phyloP scores from a whole-genome alignment of 306 rosid species.

The Dicorynia guianensis region DNA sequence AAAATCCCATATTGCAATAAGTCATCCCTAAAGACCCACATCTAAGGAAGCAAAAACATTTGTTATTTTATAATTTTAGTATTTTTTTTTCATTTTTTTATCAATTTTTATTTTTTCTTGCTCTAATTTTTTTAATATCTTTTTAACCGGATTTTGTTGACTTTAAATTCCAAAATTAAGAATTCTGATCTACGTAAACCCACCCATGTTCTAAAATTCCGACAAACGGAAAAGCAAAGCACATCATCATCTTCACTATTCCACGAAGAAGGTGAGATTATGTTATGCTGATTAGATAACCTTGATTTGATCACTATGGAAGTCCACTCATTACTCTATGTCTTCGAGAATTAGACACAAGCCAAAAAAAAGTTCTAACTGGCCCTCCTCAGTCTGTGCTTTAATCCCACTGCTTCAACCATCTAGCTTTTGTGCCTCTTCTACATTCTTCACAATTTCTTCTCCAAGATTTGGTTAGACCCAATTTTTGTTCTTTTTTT shows the following conservation, averaged over 20 bases:
- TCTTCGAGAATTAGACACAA: slow-evolving; percentile 29
- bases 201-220: slow-evolving; percentile 50
- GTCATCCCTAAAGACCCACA: slow-evolving; percentile 76
- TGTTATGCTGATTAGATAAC: slow-evolving; percentile 53
- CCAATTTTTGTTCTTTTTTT: slow-evolving; percentile 21
- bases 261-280: slow-evolving; percentile 31
- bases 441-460: slow-evolving; percentile 6
- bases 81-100: no score
- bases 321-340: slow-evolving; percentile 51
- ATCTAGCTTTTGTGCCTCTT: slow-evolving; percentile 26
- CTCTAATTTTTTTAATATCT: no score
- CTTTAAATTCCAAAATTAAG: no score
- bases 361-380: slow-evolving; percentile 18
- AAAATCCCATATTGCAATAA: slow-evolving; percentile 51
- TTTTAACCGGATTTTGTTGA: no score
- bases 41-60: slow-evolving; percentile 51
- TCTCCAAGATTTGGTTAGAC: slow-evolving; percentile 32
- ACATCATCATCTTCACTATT: slow-evolving; percentile 44
- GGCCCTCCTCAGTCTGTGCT: slow-evolving; percentile 29
- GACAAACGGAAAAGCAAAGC: slow-evolving; percentile 51
- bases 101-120: no score
- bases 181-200: neutral
- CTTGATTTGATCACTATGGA: slow-evolving; percentile 55
- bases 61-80: no score
- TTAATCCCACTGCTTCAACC: slow-evolving; percentile 33